Conservation (phyloP, 2,329 filamentous ascomycete species). For the Hypoxylon sp. region DNA sequence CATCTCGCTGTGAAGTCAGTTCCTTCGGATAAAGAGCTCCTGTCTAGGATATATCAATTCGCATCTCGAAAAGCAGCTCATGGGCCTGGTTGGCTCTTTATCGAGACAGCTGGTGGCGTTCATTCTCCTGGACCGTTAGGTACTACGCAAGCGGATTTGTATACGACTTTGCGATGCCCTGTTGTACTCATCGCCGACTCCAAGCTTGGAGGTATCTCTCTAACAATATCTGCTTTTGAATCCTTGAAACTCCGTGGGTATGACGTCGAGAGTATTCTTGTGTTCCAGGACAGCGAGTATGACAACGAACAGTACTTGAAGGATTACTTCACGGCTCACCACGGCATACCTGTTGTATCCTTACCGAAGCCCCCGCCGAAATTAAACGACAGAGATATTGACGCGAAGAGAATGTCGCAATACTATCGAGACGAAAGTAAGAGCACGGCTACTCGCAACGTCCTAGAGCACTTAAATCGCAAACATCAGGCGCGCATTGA, state of each 20-base stretch:
- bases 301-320: constrained; percentile 77
- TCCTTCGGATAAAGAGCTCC: constrained; percentile 65
- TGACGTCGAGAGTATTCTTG: constrained; percentile 77
- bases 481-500: constrained; percentile 70
- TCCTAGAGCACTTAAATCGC: constrained; percentile 66
- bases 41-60: constrained; percentile 63
- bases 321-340: constrained; percentile 75
- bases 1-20: constrained; percentile 57
- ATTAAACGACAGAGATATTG: constrained; percentile 57
- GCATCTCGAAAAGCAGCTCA: constrained; percentile 60
- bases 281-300: constrained; percentile 81
- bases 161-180: constrained; percentile 79
- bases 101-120: constrained; percentile 88
- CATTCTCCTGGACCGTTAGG: constrained; percentile 84
- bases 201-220: constrained; percentile 82
- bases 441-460: constrained; percentile 57
- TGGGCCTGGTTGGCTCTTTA: constrained; percentile 72
- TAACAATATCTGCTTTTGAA: constrained; percentile 85
- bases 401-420: constrained; percentile 69
- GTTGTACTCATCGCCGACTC: constrained; percentile 82
- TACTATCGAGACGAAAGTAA: constrained; percentile 72
- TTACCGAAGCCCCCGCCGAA: constrained; percentile 72
- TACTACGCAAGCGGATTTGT: constrained; percentile 82
- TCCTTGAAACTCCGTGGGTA: constrained; percentile 84
- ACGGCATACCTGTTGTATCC: constrained; percentile 69